These are phyloP conservation scores for Raffaelea ambrosiae DNA, from an alignment of 2,329 filamentous ascomycete species.

Conservation along the genomic window DNA sequence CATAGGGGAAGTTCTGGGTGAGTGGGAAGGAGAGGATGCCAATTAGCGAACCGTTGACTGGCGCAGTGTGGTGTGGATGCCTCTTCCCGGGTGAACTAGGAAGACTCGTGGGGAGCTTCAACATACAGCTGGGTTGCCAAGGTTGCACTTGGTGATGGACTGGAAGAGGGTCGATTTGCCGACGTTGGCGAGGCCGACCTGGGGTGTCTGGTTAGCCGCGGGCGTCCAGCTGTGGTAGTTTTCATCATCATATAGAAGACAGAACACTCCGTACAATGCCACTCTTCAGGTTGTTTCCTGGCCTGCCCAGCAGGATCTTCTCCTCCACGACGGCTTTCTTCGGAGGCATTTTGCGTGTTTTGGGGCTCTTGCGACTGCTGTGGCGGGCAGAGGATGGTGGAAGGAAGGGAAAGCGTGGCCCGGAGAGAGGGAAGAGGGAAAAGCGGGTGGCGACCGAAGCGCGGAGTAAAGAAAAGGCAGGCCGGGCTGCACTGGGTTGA, in stretches of 20 bases:
- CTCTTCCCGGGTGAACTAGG: neutral
- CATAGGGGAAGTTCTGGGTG: constrained; percentile 88
- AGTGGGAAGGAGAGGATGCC: constrained; percentile 15
- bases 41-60: neutral
- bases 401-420: constrained; percentile 34
- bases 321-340: constrained; percentile 90
- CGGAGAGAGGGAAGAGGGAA: constrained; percentile 17
- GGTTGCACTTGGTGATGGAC: constrained; percentile 93
- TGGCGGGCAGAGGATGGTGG: neutral
- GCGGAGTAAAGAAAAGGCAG: neutral
- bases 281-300: constrained; percentile 97
- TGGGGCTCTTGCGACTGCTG: constrained; percentile 34
- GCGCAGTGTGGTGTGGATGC: too few species aligned
- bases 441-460: constrained; percentile 19
- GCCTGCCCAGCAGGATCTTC: constrained; percentile 91
- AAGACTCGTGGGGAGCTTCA: neutral
- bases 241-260: too few species aligned
- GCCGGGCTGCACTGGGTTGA: constrained; percentile 12
- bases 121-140: constrained; percentile 87
- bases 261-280: constrained; percentile 65
- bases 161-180: constrained; percentile 99
- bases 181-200: constrained; percentile 98
- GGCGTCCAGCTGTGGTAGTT: too few species aligned
- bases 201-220: constrained; percentile 4
- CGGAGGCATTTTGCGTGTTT: constrained; percentile 75